These are phyloP conservation scores for Tulasnella sp. DNA, from an alignment of 768 basidiomycete species.

Conservation along the genomic window DNA sequence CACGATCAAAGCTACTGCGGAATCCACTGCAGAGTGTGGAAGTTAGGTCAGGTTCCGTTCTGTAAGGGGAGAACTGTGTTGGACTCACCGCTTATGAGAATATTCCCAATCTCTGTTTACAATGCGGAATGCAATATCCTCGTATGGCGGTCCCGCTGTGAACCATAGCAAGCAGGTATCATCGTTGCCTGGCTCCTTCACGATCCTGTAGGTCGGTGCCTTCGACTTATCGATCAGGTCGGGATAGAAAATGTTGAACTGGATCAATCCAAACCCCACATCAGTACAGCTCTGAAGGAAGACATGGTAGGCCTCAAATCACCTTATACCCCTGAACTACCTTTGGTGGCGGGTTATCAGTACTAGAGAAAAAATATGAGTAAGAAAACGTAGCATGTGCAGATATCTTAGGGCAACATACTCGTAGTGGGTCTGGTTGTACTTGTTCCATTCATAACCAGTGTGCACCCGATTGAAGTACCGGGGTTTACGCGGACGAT, in stretches of 20 bases:
- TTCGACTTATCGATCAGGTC: slow-evolving; percentile 98
- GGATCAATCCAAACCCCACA: slow-evolving; percentile 18
- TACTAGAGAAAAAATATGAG: slow-evolving; percentile 37
- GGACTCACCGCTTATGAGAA: slow-evolving; percentile 77
- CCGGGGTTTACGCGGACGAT: slow-evolving; percentile 88
- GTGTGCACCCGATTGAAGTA: slow-evolving; percentile 99
- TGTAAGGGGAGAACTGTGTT: background rate
- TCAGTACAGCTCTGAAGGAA: background rate
- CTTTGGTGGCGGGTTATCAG: slow-evolving; percentile 97
- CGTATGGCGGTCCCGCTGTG: slow-evolving; percentile 94
- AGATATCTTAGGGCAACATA: slow-evolving; percentile 33
- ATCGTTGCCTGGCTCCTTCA: slow-evolving; percentile 88
- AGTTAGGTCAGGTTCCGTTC: slow-evolving; percentile 12
- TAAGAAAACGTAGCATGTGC: background rate
- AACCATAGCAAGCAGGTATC: slow-evolving; percentile 91
- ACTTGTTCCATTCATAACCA: slow-evolving; percentile 99
- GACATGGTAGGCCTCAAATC: too few species aligned
- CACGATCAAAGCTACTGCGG: slow-evolving; percentile 92
- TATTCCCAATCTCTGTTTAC: slow-evolving; percentile 98
- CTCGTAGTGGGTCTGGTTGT: slow-evolving; percentile 99
- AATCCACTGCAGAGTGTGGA: slow-evolving; percentile 55
- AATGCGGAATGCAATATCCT: slow-evolving; percentile 96
- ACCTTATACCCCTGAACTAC: slow-evolving; percentile 99
- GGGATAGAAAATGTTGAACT: slow-evolving; percentile 96
- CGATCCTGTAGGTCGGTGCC: slow-evolving; percentile 91